These are phyloP conservation scores for Psilocybe mexicana DNA, from an alignment of 1,284 basidiomycete species.

Conservation along the genomic window DNA sequence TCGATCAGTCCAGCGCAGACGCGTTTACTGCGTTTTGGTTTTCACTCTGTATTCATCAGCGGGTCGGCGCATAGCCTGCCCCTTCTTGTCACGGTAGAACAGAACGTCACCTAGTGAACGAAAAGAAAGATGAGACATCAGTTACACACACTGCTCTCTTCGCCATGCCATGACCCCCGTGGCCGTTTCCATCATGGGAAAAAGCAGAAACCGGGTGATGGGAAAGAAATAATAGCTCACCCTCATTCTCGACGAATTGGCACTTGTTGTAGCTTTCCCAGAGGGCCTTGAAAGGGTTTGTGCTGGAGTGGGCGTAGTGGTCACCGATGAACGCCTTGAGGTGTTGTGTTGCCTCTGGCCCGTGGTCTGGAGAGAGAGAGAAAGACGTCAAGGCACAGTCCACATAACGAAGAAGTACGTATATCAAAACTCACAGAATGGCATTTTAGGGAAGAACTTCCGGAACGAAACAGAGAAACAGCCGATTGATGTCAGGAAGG, in stretches of 20 bases:
- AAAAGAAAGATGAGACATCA: neutral
- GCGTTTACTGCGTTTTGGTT: conserved; percentile 17
- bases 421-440: conserved; percentile 40
- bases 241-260: conserved; percentile 66
- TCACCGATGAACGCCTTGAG: conserved; percentile 54
- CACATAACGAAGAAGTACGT: neutral
- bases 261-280: conserved; percentile 62
- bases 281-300: conserved; percentile 51
- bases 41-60: conserved; percentile 19
- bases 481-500: neutral
- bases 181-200: too few relatives aligned
- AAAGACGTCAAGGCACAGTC: too few relatives aligned
- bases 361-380: conserved; percentile 39
- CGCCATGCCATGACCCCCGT: too few relatives aligned
- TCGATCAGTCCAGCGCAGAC: neutral
- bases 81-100: conserved; percentile 28
- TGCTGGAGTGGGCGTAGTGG: conserved; percentile 49
- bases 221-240: conserved; percentile 20
- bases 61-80: conserved; percentile 22
- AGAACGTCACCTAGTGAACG: conserved; percentile 20
- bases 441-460: conserved; percentile 54
- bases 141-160: neutral
- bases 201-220: neutral
- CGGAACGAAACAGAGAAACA: neutral
- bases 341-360: conserved; percentile 50